Base-by-base conservation (phyloP, 1,139 yeast genomes). In the Taphrina deformans region DNA sequence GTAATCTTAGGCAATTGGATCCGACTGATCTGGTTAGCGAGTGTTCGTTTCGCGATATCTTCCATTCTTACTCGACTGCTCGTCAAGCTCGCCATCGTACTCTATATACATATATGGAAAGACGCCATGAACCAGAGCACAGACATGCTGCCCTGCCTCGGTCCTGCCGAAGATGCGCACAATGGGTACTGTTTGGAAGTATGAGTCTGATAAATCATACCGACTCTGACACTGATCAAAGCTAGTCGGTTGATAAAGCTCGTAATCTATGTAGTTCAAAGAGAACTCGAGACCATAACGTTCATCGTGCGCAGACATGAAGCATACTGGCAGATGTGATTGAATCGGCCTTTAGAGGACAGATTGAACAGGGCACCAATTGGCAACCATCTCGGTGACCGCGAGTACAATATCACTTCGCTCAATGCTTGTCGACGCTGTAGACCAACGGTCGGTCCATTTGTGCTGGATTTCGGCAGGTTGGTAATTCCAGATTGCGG, bases 71-170 rank as follows among this genome's bases (percentile, higher is more conserved):
- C 72, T 70, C 2, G 70, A 67, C 3, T 69, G 71, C 9, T 69
- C 69, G 45, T 71, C 71, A 7, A 75, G 68, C 1, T 75, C 70
- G 0, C 82, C 84, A 52, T 76, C 77, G 70, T 82, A 87, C 48
- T 84, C 85, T 1, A 92, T 78, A 72, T 82, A 91, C 6, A 93
- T 71, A 72, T 93, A 93, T 0, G 98, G 99, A 69, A 80, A 89
- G 26, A 83, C 83, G 63, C 95, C 93, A 76, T 92, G 98, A 10
- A 95, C 78, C 73, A 93, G 97, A 0, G 88, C 80, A 16, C 84
- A 73, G 23, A 82, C 78, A 27, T 82, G 81, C 70, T 82, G 83
- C 0, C 87, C 88, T 0, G 82, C 77, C 0, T 79, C 79, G 0
- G 85, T 70, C 14, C 84, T 80, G 0, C 97, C 97, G 75, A 85